These are phyloP conservation scores for Raffaelea ambrosiae DNA, from an alignment of 2,329 filamentous ascomycete species.

Conservation along the genomic window DNA sequence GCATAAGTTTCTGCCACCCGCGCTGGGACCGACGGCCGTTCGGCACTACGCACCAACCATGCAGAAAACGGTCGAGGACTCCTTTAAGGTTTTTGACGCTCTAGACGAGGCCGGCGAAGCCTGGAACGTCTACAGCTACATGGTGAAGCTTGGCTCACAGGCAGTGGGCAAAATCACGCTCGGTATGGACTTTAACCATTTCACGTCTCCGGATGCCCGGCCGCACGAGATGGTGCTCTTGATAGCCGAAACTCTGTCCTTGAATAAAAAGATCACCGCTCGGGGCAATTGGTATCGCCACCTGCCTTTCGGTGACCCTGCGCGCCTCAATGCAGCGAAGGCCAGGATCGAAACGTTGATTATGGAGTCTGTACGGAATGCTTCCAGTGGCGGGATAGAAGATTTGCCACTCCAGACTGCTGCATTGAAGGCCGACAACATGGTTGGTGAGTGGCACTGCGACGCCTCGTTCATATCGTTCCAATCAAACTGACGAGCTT, in stretches of 20 bases:
- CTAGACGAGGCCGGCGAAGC: constrained; percentile 39
- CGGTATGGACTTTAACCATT: constrained; percentile 37
- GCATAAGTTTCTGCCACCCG: constrained; percentile 55
- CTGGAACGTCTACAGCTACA: constrained; percentile 41
- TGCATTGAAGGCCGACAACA: constrained; percentile 37
- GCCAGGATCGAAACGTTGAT: constrained; percentile 26
- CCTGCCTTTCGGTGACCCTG: constrained; percentile 50
- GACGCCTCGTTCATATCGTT: no score
- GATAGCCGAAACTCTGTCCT: constrained; percentile 40
- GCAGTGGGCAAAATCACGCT: constrained; percentile 35
- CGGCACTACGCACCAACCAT: constrained; percentile 52
- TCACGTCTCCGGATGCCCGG: constrained; percentile 32
- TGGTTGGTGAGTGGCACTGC: constrained; percentile 17
- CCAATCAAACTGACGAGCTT: no score
- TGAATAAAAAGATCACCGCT: constrained; percentile 51
- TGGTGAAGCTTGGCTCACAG: constrained; percentile 40
- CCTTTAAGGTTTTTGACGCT: constrained; percentile 40
- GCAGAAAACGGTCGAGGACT: constrained; percentile 42
- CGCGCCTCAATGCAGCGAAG: constrained; percentile 27
- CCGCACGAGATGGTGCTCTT: constrained; percentile 40
- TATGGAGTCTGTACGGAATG: constrained; percentile 26
- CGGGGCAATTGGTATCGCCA: constrained; percentile 46
- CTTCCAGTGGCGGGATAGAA: constrained; percentile 25
- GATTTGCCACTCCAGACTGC: constrained; percentile 38
- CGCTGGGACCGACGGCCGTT: constrained; percentile 50